phyloP scores from a whole-genome alignment of 495 filamentous ascomycete genomes.

The Neurospora africana region DNA sequence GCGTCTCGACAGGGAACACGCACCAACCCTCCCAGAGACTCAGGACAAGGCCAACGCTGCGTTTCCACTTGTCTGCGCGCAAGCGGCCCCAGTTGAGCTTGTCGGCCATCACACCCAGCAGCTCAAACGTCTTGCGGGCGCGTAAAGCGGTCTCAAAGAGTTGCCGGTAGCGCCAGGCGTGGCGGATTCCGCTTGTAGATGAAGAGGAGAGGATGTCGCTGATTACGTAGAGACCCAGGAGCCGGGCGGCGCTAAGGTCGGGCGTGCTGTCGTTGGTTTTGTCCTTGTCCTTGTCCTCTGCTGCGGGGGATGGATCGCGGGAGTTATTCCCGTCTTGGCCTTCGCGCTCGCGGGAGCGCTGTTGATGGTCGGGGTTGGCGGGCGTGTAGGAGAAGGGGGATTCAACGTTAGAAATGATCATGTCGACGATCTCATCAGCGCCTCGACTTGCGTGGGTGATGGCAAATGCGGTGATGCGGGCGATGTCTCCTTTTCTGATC shows the following conservation, averaged over 20 bases:
- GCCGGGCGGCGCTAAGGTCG: conserved; percentile 62
- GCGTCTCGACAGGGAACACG: conserved; percentile 67
- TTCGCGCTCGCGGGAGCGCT: conserved; percentile 32
- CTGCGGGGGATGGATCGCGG: conserved; percentile 23
- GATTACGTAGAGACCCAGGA: conserved; percentile 77
- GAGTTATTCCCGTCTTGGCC: conserved; percentile 17
- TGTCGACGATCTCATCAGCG: conserved; percentile 80
- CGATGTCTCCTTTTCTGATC: conserved; percentile 77
- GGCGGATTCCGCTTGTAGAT: conserved; percentile 69
- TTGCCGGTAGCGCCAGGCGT: conserved; percentile 85
- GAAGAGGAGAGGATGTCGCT: conserved; percentile 83
- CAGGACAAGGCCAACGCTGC: conserved; percentile 63
- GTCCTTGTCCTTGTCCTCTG: conserved; percentile 26
- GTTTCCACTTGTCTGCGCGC: conserved; percentile 81
- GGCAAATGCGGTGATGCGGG: conserved; percentile 77
- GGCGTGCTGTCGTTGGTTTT: conserved; percentile 21
- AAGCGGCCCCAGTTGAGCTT: conserved; percentile 73
- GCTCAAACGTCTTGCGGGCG: conserved; percentile 63
- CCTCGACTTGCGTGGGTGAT: conserved; percentile 69
- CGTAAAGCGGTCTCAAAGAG: conserved; percentile 71
- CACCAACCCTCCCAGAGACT: conserved; percentile 83
- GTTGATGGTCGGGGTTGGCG: conserved; percentile 37
- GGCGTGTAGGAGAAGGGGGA: conserved; percentile 58
- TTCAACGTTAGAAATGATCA: conserved; percentile 73
- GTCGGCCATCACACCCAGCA: conserved; percentile 67